A percentile compares a stretch with the other conserved stretches of the same genome.
These are phyloP conservation scores for Glycine tomentella DNA, from an alignment of 306 rosid species.

Conservation along the genomic window DNA sequence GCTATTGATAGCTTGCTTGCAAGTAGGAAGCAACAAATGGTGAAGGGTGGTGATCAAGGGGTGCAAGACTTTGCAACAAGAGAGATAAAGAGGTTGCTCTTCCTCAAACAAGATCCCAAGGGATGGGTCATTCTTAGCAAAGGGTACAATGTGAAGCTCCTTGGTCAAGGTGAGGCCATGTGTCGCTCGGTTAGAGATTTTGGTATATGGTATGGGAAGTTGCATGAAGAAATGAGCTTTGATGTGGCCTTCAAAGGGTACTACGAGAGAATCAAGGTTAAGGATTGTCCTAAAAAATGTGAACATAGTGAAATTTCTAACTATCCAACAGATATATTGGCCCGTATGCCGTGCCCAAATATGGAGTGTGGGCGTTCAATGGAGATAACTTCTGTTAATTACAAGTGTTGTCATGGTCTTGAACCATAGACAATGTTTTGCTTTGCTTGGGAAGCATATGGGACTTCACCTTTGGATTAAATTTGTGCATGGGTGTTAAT, in stretches of 20 bases:
- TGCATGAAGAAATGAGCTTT: constrained; percentile 36
- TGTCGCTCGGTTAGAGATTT: not conserved
- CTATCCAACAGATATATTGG: constrained; percentile 33
- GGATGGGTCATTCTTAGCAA: constrained; percentile 50
- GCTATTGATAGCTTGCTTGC: constrained; percentile 39
- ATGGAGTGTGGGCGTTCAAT: constrained; percentile 41
- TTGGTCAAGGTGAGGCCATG: constrained; percentile 42
- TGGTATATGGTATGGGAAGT: not conserved
- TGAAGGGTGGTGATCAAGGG: constrained; percentile 12
- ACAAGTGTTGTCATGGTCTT: constrained; percentile 47
- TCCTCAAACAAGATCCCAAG: constrained; percentile 37
- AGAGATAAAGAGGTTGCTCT: constrained; percentile 41
- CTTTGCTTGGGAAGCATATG: not conserved
- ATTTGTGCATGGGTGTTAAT: not conserved
- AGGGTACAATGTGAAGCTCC: constrained; percentile 46
- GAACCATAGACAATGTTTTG: not conserved
- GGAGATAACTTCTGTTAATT: constrained; percentile 40
- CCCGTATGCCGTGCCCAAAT: constrained; percentile 26
- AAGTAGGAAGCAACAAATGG: constrained; percentile 18
- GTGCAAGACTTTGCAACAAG: constrained; percentile 28
- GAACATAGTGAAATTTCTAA: constrained; percentile 28
- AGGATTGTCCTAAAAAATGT: not conserved
- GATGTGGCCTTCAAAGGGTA: constrained; percentile 42
- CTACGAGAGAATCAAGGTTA: constrained; percentile 24
- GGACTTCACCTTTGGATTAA: not conserved